phyloP scores from a whole-genome alignment of 495 filamentous ascomycete genomes.

The Talaromyces thailandensis region DNA sequence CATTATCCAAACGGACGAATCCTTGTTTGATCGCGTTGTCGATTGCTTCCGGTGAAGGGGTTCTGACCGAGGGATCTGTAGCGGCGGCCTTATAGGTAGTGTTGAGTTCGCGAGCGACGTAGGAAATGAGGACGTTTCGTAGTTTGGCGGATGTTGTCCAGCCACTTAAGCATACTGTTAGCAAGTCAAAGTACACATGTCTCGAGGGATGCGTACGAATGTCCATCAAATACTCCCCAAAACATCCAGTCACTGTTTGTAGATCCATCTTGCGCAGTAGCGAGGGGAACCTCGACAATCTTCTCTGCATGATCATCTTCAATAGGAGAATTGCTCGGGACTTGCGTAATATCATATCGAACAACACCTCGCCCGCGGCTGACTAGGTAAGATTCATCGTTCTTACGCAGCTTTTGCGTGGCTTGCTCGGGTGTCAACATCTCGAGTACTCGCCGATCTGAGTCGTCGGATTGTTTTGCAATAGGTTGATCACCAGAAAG shows the following conservation, averaged over 20 bases:
- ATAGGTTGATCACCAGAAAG: conserved; percentile 75
- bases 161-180: conserved; percentile 49
- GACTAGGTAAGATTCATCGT: conserved; percentile 85
- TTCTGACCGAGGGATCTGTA: conserved; percentile 45
- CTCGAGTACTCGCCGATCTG: conserved; percentile 73
- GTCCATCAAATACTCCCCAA: conserved; percentile 98
- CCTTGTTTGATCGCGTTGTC: conserved; percentile 89
- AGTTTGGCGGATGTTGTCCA: conserved; percentile 98
- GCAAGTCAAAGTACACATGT: neutral
- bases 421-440: conserved; percentile 97
- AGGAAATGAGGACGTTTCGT: conserved; percentile 81
- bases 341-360: conserved; percentile 90
- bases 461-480: conserved; percentile 74
- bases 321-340: conserved; percentile 94
- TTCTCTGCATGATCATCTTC: conserved; percentile 98
- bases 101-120: conserved; percentile 91
- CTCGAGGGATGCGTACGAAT: conserved; percentile 53
- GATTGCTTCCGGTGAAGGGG: conserved; percentile 66
- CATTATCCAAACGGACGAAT: conserved; percentile 80
- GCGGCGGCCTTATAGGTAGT: conserved; percentile 73
- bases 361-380: conserved; percentile 86
- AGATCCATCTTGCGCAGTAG: conserved; percentile 39
- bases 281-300: conserved; percentile 77
- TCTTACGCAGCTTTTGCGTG: conserved; percentile 75
- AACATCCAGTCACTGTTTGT: conserved; percentile 95